phyloP scores from a whole-genome alignment of 768 basidiomycete species.

The Kwoniella mangroviensis region DNA sequence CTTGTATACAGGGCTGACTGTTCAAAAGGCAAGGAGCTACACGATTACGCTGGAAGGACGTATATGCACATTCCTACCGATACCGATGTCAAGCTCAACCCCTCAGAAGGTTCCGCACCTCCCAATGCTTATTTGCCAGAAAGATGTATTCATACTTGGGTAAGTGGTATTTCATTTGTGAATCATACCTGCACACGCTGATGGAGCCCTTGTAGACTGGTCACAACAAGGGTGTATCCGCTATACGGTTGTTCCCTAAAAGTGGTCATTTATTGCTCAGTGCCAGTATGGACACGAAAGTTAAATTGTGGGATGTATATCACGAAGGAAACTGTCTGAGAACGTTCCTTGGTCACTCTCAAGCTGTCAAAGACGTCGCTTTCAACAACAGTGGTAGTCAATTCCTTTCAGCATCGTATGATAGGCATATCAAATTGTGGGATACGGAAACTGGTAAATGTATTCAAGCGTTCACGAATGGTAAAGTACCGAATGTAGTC shows the following conservation, averaged over 20 bases:
- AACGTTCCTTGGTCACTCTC: conserved; percentile 95
- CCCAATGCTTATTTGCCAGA: conserved; percentile 91
- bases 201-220: conserved; percentile 65
- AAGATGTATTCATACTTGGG: conserved; percentile 92
- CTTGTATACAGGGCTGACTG: not conserved
- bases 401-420: conserved; percentile 92
- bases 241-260: conserved; percentile 86
- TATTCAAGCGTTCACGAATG: conserved; percentile 93
- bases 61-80: conserved; percentile 92
- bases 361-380: conserved; percentile 93
- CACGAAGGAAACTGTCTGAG: conserved; percentile 94
- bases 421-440: conserved; percentile 98
- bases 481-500: conserved; percentile 94
- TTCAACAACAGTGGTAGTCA: conserved; percentile 90
- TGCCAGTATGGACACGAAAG: conserved; percentile 97
- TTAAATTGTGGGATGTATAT: conserved; percentile 98
- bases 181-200: not conserved
- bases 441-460: conserved; percentile 98
- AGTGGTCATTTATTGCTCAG: conserved; percentile 91
- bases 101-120: conserved; percentile 73
- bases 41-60: conserved; percentile 96
- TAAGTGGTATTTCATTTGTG: conserved; percentile 21
- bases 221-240: conserved; percentile 94
- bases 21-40: conserved; percentile 74
- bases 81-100: conserved; percentile 80